phyloP scores from a whole-genome alignment of 805 yeast genomes.

The Hanseniaspora singularis region DNA sequence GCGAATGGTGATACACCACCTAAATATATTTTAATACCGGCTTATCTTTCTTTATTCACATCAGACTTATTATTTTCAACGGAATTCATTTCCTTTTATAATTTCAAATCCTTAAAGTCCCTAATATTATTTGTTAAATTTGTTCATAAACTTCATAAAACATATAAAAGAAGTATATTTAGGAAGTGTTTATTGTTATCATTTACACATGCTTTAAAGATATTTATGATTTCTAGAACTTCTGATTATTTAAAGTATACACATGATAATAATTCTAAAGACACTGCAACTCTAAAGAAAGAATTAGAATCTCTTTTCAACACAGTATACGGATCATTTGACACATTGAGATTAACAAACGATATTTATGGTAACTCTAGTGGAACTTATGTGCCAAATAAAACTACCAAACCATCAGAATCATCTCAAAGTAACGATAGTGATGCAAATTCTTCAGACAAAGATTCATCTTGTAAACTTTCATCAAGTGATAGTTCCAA shows the following conservation, averaged over 20 bases:
- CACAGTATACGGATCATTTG: constrained; percentile 8
- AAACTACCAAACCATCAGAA: background rate
- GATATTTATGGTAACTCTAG: constrained; percentile 12
- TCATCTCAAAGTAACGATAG: too few relatives aligned
- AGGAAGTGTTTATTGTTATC: constrained; percentile 36
- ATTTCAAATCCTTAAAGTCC: constrained; percentile 29
- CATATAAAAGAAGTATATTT: constrained; percentile 35
- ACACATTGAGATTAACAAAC: constrained; percentile 12
- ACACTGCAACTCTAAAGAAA: constrained; percentile 4
- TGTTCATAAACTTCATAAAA: constrained; percentile 29
- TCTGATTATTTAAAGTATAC: constrained; percentile 31
- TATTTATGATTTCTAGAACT: constrained; percentile 43
- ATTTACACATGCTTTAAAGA: constrained; percentile 35
- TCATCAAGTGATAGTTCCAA: background rate
- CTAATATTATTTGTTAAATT: constrained; percentile 32
- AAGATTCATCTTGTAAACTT: background rate
- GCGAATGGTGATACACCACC: background rate
- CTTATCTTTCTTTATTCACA: constrained; percentile 31
- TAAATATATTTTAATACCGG: constrained; percentile 20
- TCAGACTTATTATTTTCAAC: constrained; percentile 33
- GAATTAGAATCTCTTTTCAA: constrained; percentile 10
- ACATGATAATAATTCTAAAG: constrained; percentile 4
- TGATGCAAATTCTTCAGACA: background rate
- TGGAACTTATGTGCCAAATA: background rate
- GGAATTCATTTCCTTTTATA: constrained; percentile 37